Conservation (phyloP, 148 eudicot genomes). For the Simmondsia chinensis region DNA sequence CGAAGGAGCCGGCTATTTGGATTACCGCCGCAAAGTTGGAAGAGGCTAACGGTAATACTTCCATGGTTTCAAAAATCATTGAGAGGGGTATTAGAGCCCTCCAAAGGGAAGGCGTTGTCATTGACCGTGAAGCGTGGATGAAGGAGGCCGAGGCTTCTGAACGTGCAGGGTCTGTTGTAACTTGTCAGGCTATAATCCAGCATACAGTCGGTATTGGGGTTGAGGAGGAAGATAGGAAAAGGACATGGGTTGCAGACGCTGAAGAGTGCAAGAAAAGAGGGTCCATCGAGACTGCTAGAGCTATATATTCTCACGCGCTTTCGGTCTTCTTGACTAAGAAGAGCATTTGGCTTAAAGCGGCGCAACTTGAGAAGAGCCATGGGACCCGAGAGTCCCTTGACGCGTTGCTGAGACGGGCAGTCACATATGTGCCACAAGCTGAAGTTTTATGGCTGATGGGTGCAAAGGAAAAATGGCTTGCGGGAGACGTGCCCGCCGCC, state of each 20-base stretch:
- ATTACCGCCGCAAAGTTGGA: conserved; percentile 92
- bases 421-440: conserved; percentile 80
- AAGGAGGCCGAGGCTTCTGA: conserved; percentile 92
- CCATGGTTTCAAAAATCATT: conserved; percentile 77
- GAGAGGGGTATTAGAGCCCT: conserved; percentile 86
- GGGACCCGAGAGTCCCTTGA: conserved; percentile 86
- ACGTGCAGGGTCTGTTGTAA: conserved; percentile 75
- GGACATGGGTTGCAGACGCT: conserved; percentile 99
- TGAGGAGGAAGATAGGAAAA: conserved; percentile 93
- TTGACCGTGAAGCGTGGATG: conserved; percentile 96
- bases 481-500: conserved; percentile 92
- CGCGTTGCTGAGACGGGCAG: conserved; percentile 73
- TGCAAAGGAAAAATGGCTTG: conserved; percentile 98
- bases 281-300: conserved; percentile 89
- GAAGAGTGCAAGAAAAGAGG: conserved; percentile 97
- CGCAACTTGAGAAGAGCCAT: conserved; percentile 86
- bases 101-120: conserved; percentile 68
- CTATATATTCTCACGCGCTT: conserved; percentile 76
- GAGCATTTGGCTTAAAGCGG: conserved; percentile 94
- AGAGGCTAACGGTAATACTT: conserved; percentile 78
- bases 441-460: conserved; percentile 97
- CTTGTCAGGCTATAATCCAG: conserved; percentile 76
- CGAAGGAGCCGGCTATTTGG: conserved; percentile 96
- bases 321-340: conserved; percentile 83
- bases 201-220: conserved; percentile 79